These are phyloP conservation scores for Blumeria hordei DNA, from an alignment of 2,329 filamentous ascomycete genomes.

Conservation along the genomic window DNA sequence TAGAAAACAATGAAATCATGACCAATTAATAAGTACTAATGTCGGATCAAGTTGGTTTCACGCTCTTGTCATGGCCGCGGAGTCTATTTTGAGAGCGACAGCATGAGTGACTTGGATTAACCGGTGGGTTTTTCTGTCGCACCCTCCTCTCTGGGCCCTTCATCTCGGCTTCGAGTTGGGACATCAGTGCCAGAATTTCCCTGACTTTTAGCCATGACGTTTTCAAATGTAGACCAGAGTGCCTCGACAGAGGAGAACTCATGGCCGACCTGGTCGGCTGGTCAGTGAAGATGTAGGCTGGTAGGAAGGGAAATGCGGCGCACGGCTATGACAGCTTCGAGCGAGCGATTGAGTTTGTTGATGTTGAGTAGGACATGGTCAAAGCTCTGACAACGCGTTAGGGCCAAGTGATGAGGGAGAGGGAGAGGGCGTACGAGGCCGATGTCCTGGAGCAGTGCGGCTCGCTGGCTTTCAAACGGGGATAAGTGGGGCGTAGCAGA, in stretches of 20 bases:
- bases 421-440: constrained; percentile 28
- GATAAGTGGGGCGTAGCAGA: too few relatives aligned
- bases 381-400: constrained; percentile 28
- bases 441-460: constrained; percentile 46
- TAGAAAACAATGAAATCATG: too few relatives aligned
- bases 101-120: constrained; percentile 4
- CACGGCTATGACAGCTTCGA: constrained; percentile 79
- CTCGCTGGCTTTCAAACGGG: constrained; percentile 49
- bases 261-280: constrained; percentile 46
- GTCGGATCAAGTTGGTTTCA: too few relatives aligned
- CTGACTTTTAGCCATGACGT: constrained; percentile 62
- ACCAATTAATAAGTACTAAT: too few relatives aligned
- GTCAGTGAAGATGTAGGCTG: background rate
- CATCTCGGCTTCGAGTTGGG: constrained; percentile 9
- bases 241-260: constrained; percentile 95
- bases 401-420: background rate
- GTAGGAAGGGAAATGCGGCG: constrained; percentile 9
- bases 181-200: constrained; percentile 7
- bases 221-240: constrained; percentile 92
- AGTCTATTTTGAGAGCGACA: too few relatives aligned
- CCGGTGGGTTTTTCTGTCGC: background rate
- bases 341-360: constrained; percentile 76
- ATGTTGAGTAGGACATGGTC: constrained; percentile 88
- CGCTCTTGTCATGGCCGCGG: too few relatives aligned
- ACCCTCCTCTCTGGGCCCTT: constrained; percentile 5